phyloP scores from a whole-genome alignment of 148 eudicot genomes.

The Polygonum maritimum region DNA sequence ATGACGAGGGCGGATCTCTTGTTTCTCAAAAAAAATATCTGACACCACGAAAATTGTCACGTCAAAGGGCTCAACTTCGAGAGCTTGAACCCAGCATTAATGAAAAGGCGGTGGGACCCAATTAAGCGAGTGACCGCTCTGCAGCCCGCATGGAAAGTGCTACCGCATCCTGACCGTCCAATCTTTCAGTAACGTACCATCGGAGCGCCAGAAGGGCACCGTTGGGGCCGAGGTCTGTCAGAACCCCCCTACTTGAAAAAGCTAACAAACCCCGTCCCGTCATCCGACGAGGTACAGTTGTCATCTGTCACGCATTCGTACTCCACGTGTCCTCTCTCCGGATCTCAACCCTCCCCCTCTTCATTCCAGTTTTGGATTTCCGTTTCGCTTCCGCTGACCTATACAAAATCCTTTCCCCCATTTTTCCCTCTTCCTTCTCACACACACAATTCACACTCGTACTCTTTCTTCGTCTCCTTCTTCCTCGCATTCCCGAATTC shows the following conservation, averaged over 20 bases:
- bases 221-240: neutral
- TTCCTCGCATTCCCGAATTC: neutral
- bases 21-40: neutral
- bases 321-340: constrained; percentile 11
- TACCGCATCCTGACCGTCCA: neutral
- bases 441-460: neutral
- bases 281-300: constrained; percentile 11
- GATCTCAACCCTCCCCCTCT: neutral
- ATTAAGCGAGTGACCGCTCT: neutral
- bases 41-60: neutral
- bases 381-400: neutral
- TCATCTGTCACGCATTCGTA: constrained; percentile 4
- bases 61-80: neutral
- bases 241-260: neutral
- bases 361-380: neutral
- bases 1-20: neutral
- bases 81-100: neutral
- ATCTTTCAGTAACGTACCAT: neutral
- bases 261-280: constrained; percentile 1
- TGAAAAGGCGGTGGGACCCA: constrained; percentile 2
- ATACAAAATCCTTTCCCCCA: constrained; percentile 9
- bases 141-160: constrained; percentile 2
- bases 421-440: neutral
- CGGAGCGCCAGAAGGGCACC: constrained; percentile 1
- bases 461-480: neutral